These are phyloP conservation scores for Kluyveromyces nonfermentans DNA, from an alignment of 805 yeast species.

Conservation along the genomic window DNA sequence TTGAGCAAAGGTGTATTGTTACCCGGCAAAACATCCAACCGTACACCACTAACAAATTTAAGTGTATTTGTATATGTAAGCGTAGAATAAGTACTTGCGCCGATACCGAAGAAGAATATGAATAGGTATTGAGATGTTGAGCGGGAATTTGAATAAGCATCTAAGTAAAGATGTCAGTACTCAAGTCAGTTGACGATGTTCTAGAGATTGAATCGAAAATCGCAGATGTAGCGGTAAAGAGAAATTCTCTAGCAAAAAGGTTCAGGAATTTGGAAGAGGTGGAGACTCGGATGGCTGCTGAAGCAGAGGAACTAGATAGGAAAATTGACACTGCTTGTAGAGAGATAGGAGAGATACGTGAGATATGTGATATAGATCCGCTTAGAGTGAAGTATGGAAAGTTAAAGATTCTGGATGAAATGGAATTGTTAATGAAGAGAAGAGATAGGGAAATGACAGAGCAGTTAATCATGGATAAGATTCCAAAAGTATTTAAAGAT, in stretches of 20 bases:
- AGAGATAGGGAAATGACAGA: neutral
- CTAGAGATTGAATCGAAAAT: constrained; percentile 20
- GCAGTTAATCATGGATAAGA: constrained; percentile 4
- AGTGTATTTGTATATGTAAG: too few species aligned
- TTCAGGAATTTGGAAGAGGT: constrained; percentile 9
- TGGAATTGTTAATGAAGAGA: constrained; percentile 1
- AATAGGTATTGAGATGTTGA: too few species aligned
- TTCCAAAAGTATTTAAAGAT: constrained; percentile 2
- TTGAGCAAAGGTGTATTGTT: too few species aligned
- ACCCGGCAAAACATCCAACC: too few species aligned
- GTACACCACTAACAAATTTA: too few species aligned
- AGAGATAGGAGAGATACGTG: constrained; percentile 7
- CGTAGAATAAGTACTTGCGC: too few species aligned
- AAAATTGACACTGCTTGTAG: constrained; percentile 6
- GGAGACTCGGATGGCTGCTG: constrained; percentile 12
- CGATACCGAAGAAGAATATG: too few species aligned
- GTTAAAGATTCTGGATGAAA: constrained; percentile 6
- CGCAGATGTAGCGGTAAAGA: constrained; percentile 15
- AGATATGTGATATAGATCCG: constrained; percentile 8
- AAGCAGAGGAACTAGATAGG: constrained; percentile 10
- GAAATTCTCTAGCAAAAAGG: constrained; percentile 15
- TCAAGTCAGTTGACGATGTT: constrained; percentile 20
- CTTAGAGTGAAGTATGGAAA: constrained; percentile 19
- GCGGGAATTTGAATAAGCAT: too few species aligned
- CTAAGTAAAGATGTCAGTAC: constrained; percentile 11